Percentiles rank a stretch among this genome's conserved stretches.
Conservation (phyloP, 306 rosid genomes). For the Acacia crassicarpa region DNA sequence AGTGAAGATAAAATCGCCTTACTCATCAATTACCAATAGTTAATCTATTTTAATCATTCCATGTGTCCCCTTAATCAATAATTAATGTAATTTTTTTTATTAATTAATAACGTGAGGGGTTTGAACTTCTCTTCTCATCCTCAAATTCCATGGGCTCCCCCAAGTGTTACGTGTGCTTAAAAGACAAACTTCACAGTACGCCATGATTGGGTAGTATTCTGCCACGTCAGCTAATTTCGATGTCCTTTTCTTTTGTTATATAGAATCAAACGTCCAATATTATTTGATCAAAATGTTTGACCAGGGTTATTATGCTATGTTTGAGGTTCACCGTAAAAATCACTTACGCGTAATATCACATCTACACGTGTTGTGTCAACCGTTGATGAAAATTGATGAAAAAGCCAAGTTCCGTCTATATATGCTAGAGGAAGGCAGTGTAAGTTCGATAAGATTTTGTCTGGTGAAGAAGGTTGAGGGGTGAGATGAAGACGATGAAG, state of each 20-base stretch:
- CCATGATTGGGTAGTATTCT: conserved; percentile 28
- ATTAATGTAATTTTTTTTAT: neutral
- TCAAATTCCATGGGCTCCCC: neutral
- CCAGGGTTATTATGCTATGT: neutral
- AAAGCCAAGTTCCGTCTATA: neutral
- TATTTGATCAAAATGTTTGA: neutral
- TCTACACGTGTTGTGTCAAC: neutral
- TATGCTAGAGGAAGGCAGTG: conserved; percentile 5
- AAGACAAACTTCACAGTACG: conserved; percentile 25
- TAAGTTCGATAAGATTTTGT: neutral
- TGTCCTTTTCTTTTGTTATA: neutral
- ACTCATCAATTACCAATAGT: neutral
- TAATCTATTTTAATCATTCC: neutral
- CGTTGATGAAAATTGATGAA: neutral
- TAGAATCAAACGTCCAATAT: neutral
- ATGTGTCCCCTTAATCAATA: neutral
- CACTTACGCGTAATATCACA: neutral
- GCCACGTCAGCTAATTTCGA: conserved; percentile 34
- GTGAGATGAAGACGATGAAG: neutral
- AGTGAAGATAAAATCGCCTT: neutral
- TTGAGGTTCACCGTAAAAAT: conserved; percentile 14
- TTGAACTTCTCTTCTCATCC: neutral
- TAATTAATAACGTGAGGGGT: neutral
- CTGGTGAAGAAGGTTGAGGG: neutral
- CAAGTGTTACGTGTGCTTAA: conserved; percentile 20